Conservation (phyloP, 352 stramenopile species). For the Phytophthora hybrid region DNA sequence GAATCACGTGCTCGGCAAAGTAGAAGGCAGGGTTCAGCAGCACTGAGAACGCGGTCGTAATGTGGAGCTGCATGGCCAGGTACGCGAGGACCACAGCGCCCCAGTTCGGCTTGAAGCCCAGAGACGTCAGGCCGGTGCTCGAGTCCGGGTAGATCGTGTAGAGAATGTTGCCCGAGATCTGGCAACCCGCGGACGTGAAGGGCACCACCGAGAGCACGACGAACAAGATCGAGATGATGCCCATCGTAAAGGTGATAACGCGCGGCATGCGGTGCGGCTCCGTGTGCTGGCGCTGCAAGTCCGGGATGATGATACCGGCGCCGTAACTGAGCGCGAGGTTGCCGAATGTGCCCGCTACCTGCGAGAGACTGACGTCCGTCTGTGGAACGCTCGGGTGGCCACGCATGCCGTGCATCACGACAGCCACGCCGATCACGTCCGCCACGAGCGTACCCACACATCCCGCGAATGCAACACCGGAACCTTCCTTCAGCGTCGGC, state of each 20-base stretch:
- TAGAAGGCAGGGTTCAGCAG: slow-evolving; percentile 51
- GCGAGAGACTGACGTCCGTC: slow-evolving; percentile 40
- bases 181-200: slow-evolving; percentile 57
- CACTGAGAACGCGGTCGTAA: slow-evolving; percentile 50
- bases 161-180: slow-evolving; percentile 67
- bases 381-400: slow-evolving; percentile 43
- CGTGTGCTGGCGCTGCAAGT: slow-evolving; percentile 39
- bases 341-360: slow-evolving; percentile 49
- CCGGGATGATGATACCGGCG: slow-evolving; percentile 45
- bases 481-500: slow-evolving; percentile 42
- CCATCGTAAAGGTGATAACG: slow-evolving; percentile 42
- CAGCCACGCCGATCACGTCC: slow-evolving; percentile 46
- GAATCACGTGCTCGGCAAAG: slow-evolving; percentile 42
- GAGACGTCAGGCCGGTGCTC: slow-evolving; percentile 40
- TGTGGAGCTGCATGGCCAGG: slow-evolving; percentile 40
- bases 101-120: slow-evolving; percentile 48
- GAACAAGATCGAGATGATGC: slow-evolving; percentile 48
- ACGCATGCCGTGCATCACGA: slow-evolving; percentile 42
- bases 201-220: slow-evolving; percentile 43
- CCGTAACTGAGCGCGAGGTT: slow-evolving; percentile 61
- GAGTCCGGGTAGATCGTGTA: slow-evolving; percentile 57
- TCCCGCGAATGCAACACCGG: slow-evolving; percentile 44
- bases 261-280: slow-evolving; percentile 39
- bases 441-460: slow-evolving; percentile 49
- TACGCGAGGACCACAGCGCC: slow-evolving; percentile 37